Conservation (phyloP, 108 stramenopile species). For the Discostella pseudostelligera region DNA sequence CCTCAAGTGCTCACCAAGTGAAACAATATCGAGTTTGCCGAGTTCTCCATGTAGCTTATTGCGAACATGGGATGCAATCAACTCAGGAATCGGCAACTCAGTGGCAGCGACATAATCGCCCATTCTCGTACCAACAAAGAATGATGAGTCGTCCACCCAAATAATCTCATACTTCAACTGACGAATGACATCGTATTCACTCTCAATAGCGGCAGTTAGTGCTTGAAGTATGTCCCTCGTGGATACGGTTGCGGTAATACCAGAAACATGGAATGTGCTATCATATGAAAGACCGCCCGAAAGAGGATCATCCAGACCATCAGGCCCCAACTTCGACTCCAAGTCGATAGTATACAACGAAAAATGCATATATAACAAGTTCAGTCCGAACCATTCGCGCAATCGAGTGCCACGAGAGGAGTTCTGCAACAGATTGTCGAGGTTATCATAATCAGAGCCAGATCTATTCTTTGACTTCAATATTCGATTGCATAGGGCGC, state of each 20-base stretch:
- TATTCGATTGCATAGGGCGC: conserved; percentile 24
- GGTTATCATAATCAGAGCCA: conserved; percentile 8
- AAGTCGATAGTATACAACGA: conserved; percentile 79
- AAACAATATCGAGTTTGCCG: conserved; percentile 18
- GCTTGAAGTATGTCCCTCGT: conserved; percentile 68
- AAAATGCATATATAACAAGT: conserved; percentile 61
- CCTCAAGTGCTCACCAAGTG: conserved; percentile 29
- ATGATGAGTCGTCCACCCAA: conserved; percentile 75
- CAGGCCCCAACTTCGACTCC: conserved; percentile 46
- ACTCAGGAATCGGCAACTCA: conserved; percentile 10
- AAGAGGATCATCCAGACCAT: conserved; percentile 56
- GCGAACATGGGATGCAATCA: conserved; percentile 26
- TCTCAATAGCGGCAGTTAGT: conserved; percentile 33
- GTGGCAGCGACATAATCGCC: conserved; percentile 11
- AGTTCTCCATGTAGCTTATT: conserved; percentile 29
- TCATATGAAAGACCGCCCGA: conserved; percentile 49
- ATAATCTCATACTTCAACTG: conserved; percentile 72
- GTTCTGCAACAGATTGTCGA: conserved; percentile 30
- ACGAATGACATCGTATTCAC: conserved; percentile 42
- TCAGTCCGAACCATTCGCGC: conserved; percentile 53
- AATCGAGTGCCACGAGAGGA: conserved; percentile 31
- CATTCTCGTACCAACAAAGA: conserved; percentile 57
- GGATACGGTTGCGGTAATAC: conserved; percentile 60
- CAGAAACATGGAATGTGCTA: conserved; percentile 62
- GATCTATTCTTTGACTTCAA: conserved; percentile 18